Percentiles rank a stretch among this genome's conserved stretches.
phyloP scores from a whole-genome alignment of 805 yeast genomes.

The Kodamaea hsintzibuensis region DNA sequence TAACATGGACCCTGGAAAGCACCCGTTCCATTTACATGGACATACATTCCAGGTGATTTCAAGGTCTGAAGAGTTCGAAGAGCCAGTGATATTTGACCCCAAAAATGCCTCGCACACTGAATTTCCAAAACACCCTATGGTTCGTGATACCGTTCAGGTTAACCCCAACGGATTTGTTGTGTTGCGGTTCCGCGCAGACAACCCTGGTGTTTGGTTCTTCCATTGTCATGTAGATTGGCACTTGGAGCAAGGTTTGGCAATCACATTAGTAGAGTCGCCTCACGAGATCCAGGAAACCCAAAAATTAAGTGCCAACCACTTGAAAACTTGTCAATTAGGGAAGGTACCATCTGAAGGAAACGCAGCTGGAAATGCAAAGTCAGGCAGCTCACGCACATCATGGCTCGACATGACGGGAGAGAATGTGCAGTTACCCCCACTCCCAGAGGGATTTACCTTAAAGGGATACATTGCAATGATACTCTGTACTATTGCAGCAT shows the following conservation, averaged over 20 bases:
- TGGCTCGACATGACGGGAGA: conserved; percentile 64
- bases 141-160: conserved; percentile 72
- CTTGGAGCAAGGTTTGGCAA: conserved; percentile 77
- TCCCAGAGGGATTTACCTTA: conserved; percentile 69
- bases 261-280: conserved; percentile 73
- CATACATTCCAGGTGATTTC: conserved; percentile 65
- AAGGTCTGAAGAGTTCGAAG: conserved; percentile 52
- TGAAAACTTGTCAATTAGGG: conserved; percentile 48
- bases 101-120: conserved; percentile 36
- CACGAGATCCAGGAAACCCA: conserved; percentile 37
- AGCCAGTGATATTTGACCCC: conserved; percentile 53
- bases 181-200: conserved; percentile 72
- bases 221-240: conserved; percentile 93
- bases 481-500: conserved; percentile 53
- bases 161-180: conserved; percentile 69
- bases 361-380: conserved; percentile 54
- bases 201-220: conserved; percentile 94
- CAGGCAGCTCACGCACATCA: conserved; percentile 41
- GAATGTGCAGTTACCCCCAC: conserved; percentile 55
- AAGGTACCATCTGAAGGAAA: conserved; percentile 56
- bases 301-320: conserved; percentile 48
- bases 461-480: conserved; percentile 68
- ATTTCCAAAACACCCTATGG: conserved; percentile 59
- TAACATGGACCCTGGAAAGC: conserved; percentile 77
- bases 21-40: conserved; percentile 80